Percentiles rank a stretch among this genome's conserved stretches.
These are phyloP conservation scores for Chrysoporthe deuterocubensis DNA, from an alignment of 2,329 filamentous ascomycete genomes.

Conservation along the genomic window DNA sequence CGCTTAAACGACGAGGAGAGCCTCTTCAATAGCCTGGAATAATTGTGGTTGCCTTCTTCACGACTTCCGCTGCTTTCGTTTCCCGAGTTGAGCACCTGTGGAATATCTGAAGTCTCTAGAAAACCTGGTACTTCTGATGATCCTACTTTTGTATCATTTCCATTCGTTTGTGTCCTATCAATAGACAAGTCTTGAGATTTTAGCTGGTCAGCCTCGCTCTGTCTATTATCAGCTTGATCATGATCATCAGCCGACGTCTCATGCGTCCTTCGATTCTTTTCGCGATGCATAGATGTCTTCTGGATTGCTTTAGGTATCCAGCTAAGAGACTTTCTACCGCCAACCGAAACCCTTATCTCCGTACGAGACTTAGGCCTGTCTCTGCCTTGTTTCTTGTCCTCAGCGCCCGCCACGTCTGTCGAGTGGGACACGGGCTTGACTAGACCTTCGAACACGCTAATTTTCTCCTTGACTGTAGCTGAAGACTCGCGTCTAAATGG, in stretches of 20 bases:
- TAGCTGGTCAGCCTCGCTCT: background rate
- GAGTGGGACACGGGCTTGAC: slow-evolving; percentile 12
- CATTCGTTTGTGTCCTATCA: too few species aligned
- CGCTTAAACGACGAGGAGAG: slow-evolving; percentile 20
- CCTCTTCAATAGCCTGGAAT: slow-evolving; percentile 5
- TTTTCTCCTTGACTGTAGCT: slow-evolving; percentile 8
- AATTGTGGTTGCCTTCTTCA: background rate
- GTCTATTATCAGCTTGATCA: background rate
- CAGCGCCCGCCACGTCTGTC: background rate
- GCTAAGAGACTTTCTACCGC: background rate
- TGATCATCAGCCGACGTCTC: background rate
- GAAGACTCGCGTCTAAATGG: slow-evolving; percentile 11
- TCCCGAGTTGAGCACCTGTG: background rate
- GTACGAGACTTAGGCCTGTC: background rate
- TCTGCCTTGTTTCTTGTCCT: background rate
- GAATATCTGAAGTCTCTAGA: background rate
- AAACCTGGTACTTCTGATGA: background rate
- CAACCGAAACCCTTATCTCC: background rate
- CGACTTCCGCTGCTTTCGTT: background rate
- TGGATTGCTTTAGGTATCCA: slow-evolving; percentile 11
- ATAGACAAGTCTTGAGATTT: background rate
- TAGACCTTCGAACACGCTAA: slow-evolving; percentile 24
- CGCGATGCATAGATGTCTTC: background rate
- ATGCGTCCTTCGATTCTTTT: background rate
- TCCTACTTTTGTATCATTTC: background rate